Evolutionary conservation across 2,329 filamentous ascomycete species (phyloP), one percentile per base, ranked within the genome.

Genomic region (Neofusicoccum ribis): DNA sequence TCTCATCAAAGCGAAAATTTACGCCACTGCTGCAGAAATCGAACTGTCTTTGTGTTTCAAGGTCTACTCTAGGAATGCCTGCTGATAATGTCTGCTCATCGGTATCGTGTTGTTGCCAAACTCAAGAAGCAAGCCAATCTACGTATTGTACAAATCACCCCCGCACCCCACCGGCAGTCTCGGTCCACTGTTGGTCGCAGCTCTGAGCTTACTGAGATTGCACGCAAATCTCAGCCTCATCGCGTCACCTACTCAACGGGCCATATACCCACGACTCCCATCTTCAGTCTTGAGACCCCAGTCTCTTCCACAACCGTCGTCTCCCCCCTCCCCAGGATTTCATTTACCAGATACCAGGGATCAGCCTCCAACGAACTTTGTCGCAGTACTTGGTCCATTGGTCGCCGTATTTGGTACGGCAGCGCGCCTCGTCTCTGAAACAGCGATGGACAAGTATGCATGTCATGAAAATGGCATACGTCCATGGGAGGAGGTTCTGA

Each of bases 401-500:
- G 2, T 73, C 69, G 2, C 82, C 81, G 63, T 84, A 83, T 67
- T 84, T 84, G 20, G 70, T 73, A 2, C 71, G 73, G 46, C 80
- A 83, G 8, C 81, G 72, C 60, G 76, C 74, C 69, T 84, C 82
- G 56, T 83, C 82, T 9, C 81, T 74, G 39, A 77, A 74, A 51
- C 80, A 82, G 5, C 82, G 75, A 69, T 84, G 81, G 5, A 82
- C 69, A 3, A 83, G 73, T 9, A 84, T 66, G 2, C 76, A 64
- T 0, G 76, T 77, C 79, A 83, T 82, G 68, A 78, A 83, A 0
- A 81, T 73, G 0, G 78, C 77, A 65, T 83, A 84, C 0, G 73
- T 76, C 79, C 81, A 84, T 0, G 81, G 79, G 3, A 83, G 67
- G 2, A 79, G 65, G 46, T 75, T 74, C 0, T 70, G 70, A 5